Conservation (phyloP, 768 basidiomycete genomes). For the Naganishia onofrii region DNA sequence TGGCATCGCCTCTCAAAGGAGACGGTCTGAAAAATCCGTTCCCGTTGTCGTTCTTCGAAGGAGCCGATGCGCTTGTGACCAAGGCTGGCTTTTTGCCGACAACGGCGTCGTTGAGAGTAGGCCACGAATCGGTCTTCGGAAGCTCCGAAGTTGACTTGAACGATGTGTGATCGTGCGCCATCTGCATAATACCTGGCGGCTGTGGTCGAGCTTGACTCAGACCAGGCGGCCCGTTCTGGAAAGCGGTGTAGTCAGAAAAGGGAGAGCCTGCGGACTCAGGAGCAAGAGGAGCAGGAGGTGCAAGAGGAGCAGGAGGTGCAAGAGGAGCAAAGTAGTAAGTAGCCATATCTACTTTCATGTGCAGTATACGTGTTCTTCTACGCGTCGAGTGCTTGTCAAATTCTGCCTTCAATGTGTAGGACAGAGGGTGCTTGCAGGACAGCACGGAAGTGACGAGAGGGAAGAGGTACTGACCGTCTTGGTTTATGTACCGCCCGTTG, state of each 20-base stretch:
- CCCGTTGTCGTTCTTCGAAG: neutral
- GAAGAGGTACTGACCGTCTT: neutral
- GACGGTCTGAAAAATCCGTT: neutral
- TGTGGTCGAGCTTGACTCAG: neutral
- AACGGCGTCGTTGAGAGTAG: constrained; percentile 9
- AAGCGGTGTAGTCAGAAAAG: neutral
- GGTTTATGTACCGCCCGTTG: neutral
- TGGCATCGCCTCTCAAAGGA: constrained; percentile 19
- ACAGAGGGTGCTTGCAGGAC: too few species aligned
- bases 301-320: too few species aligned
- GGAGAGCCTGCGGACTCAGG: neutral
- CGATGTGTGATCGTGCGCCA: neutral
- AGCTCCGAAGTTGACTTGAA: neutral
- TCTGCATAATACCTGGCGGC: neutral
- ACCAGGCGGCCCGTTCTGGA: neutral
- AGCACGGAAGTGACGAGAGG: neutral
- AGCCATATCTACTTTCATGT: neutral
- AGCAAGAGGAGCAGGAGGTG: neutral
- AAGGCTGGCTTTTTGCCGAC: constrained; percentile 6
- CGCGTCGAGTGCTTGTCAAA: neutral
- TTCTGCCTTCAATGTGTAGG: too few species aligned
- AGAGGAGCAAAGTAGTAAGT: neutral
- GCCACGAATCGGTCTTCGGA: neutral
- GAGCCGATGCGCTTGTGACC: neutral
- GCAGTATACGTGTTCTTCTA: too few species aligned